Base-by-base conservation (phyloP, 331 rosid species). In the Malus hybrid region DNA sequence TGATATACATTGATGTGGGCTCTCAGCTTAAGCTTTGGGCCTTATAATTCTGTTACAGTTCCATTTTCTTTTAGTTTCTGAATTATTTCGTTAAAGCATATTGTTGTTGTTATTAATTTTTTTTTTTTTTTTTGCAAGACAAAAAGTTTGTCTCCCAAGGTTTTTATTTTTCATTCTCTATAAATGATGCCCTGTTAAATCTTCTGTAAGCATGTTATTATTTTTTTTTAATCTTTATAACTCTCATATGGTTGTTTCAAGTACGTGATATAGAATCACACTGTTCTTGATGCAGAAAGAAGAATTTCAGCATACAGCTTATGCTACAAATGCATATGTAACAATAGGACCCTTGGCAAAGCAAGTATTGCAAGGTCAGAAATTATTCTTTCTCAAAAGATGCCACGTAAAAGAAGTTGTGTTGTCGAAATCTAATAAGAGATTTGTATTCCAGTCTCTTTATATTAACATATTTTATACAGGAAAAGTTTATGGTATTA, bases 291-390 rank as follows among this genome's bases (percentile, higher is more conserved):
- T 86, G 87, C 71, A 93, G 98, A 91, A 90, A 87, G 98, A 93
- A 87, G 98, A 93, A 76, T 93, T 85, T 86, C 98, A 93, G 86
- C 98, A 93, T 84, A 91, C 98, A 78, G 85, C 96, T 73, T 93
- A 90, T 84, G 57, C 96, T 31, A 93, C 97, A 48, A 93, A 93
- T 85, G 94, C 98, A 29, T 93, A 93, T 39, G 79, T 93, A 64
- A 72, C 93, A 12, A 10, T 84, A 20, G 96, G 97, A 64, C 90
- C 95, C 20, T 70, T 91, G 63, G 87, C 94, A 74, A 88, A 78
- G 76, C 96, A 86, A 86, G 83, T 93, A 69, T 77, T 90, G 84
- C 91, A 88, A 84, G 97, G 98, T 93, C 73, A 69, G 50, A 48
- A 46, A 62, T 86, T 62, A 76, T 71, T 52, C 50, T 28, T 42